Conservation (phyloP, 495 filamentous ascomycete species). For the Aspergillus bertholletiae region DNA sequence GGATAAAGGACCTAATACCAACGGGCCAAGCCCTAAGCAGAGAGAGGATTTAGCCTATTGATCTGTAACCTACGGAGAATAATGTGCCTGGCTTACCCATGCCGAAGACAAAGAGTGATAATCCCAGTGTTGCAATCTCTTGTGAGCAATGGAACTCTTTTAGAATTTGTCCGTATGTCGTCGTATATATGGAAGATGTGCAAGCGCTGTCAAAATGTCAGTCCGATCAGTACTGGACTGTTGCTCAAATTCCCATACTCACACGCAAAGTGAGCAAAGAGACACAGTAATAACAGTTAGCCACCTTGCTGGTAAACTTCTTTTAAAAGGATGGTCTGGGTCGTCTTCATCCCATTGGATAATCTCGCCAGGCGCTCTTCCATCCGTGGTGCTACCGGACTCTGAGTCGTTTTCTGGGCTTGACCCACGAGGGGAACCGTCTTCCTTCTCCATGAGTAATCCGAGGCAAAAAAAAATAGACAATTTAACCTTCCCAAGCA, state of each 20-base stretch:
- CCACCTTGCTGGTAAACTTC: conserved; percentile 68
- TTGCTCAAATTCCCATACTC: conserved; percentile 35
- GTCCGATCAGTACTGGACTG: conserved; percentile 4
- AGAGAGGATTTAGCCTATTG: conserved; percentile 18
- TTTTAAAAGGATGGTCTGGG: conserved; percentile 67
- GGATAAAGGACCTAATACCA: conserved; percentile 64
- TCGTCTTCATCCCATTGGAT: conserved; percentile 76
- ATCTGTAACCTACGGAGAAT: not conserved
- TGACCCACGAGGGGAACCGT: no score
- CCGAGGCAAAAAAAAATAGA: no score
- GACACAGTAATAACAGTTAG: conserved; percentile 68
- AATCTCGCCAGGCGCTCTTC: no score
- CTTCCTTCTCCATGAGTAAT: no score
- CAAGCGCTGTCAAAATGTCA: conserved; percentile 62
- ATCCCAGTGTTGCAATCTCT: conserved; percentile 71
- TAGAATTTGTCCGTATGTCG: conserved; percentile 76
- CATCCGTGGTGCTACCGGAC: no score
- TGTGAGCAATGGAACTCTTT: conserved; percentile 68
- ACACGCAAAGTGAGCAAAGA: conserved; percentile 78
- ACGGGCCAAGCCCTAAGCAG: conserved; percentile 60
- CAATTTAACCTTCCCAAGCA: no score
- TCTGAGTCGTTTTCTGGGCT: no score
- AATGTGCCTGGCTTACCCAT: conserved; percentile 34
- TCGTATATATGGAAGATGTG: conserved; percentile 84
- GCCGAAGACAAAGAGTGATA: conserved; percentile 78